Conservation (phyloP, 441 rosid genomes). For the Arabidopsis hybrid region DNA sequence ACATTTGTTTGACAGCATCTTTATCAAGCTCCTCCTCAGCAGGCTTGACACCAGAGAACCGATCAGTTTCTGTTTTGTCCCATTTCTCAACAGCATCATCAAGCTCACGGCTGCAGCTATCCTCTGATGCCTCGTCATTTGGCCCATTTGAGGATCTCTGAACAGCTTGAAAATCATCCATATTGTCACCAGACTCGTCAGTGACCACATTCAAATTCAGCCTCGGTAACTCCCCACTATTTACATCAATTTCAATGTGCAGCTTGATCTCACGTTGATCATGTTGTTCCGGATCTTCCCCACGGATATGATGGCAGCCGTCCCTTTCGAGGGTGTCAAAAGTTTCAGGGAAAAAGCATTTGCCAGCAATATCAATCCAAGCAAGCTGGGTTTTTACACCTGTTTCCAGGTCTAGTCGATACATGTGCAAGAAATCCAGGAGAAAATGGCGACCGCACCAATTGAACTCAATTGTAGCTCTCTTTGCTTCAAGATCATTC, state of each 20-base stretch:
- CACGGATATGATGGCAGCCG: conserved; percentile 48
- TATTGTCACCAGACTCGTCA: conserved; percentile 66
- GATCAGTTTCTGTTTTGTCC: conserved; percentile 39
- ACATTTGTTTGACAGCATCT: conserved; percentile 55
- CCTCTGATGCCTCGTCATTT: conserved; percentile 48
- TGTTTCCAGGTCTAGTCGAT: conserved; percentile 68
- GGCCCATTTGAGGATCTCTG: conserved; percentile 23
- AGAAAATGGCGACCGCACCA: conserved; percentile 54
- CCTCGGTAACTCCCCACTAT: conserved; percentile 58
- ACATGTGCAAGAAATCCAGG: conserved; percentile 90
- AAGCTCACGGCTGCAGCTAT: conserved; percentile 52
- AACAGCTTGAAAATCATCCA: conserved; percentile 50
- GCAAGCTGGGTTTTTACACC: conserved; percentile 74
- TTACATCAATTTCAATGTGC: conserved; percentile 82
- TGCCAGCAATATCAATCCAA: conserved; percentile 89
- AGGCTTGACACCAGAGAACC: conserved; percentile 32
- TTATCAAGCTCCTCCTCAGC: conserved; percentile 49
- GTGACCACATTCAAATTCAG: conserved; percentile 62
- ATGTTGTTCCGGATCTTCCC: conserved; percentile 44
- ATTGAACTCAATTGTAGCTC: conserved; percentile 65
- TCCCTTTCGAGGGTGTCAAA: conserved; percentile 47
- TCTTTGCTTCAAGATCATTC: conserved; percentile 74
- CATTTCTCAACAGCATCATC: conserved; percentile 46
- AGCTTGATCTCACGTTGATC: conserved; percentile 74
- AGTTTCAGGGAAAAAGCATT: conserved; percentile 82